Percentiles rank a stretch among this genome's conserved stretches.
These are phyloP conservation scores for Phytophthora ohioensis DNA, from an alignment of 352 stramenopile genomes.

Conservation along the genomic window DNA sequence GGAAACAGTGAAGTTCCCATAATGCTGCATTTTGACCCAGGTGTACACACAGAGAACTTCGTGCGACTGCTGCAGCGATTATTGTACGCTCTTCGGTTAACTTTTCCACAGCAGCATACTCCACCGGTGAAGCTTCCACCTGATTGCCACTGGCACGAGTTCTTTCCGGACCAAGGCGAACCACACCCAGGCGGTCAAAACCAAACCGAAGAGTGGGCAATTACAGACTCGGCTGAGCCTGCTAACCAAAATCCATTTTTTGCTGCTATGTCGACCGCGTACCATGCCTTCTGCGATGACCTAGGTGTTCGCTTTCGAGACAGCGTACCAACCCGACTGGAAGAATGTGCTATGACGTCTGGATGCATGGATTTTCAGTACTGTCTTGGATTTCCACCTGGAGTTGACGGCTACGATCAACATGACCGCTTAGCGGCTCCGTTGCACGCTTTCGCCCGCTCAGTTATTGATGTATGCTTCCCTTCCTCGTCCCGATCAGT, in stretches of 20 bases:
- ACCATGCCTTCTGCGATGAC: conserved; percentile 73
- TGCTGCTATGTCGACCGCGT: conserved; percentile 55
- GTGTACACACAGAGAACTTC: conserved; percentile 62
- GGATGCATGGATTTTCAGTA: conserved; percentile 74
- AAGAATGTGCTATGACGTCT: conserved; percentile 51
- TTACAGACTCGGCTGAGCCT: background rate
- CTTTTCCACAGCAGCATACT: conserved; percentile 48
- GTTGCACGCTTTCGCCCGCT: conserved; percentile 24
- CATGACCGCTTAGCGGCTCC: conserved; percentile 18
- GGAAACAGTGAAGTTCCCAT: conserved; percentile 16
- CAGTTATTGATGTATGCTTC: conserved; percentile 21
- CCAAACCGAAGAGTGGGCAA: conserved; percentile 16
- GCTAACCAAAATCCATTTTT: conserved; percentile 22
- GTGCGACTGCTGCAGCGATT: conserved; percentile 62
- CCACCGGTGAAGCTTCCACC: conserved; percentile 45
- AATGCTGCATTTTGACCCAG: conserved; percentile 64
- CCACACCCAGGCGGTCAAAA: conserved; percentile 4
- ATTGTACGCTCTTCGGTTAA: conserved; percentile 56
- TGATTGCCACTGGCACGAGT: conserved; percentile 65
- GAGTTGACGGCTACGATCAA: conserved; percentile 44
- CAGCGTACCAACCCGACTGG: conserved; percentile 54
- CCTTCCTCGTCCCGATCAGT: conserved; percentile 24
- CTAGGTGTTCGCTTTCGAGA: conserved; percentile 53
- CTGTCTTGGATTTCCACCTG: conserved; percentile 51
- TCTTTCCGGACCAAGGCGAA: conserved; percentile 35